phyloP scores from a whole-genome alignment of 2,329 filamentous ascomycete genomes.

The Aplosporella prunicola region DNA sequence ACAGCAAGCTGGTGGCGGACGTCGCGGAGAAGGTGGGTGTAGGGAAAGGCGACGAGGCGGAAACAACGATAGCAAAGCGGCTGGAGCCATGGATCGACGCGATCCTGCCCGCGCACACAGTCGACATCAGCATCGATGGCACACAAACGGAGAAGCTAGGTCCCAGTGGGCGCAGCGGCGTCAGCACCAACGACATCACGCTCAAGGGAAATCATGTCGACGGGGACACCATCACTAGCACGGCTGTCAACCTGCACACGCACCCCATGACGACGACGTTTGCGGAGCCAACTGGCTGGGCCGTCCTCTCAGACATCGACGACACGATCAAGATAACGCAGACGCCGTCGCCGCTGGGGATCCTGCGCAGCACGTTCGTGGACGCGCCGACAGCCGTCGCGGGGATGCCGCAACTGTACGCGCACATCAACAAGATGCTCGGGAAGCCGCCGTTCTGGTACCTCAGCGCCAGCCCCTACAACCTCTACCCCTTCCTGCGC shows the following conservation, averaged over 20 bases:
- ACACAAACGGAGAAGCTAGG: constrained; percentile 41
- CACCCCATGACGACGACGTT: constrained; percentile 62
- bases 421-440: constrained; percentile 48
- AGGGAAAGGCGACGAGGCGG: constrained; percentile 39
- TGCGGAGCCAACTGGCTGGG: constrained; percentile 71
- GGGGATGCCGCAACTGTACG: constrained; percentile 81
- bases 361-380: constrained; percentile 75
- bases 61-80: constrained; percentile 53
- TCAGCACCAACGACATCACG: constrained; percentile 54
- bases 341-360: constrained; percentile 69
- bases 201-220: constrained; percentile 38
- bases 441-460: constrained; percentile 76
- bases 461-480: constrained; percentile 87
- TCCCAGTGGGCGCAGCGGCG: constrained; percentile 62
- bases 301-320: constrained; percentile 80
- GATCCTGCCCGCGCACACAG: constrained; percentile 58
- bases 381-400: constrained; percentile 60
- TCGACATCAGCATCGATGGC: constrained; percentile 52
- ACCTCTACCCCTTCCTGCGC: constrained; percentile 79
- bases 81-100: constrained; percentile 71
- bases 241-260: constrained; percentile 26
- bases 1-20: constrained; percentile 59
- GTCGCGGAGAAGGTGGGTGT: constrained; percentile 63
- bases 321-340: constrained; percentile 91
- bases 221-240: constrained; percentile 22